Evolutionary conservation across 129 eudicot genomes (phyloP).

Genomic region (Helichrysum umbraculigerum): DNA sequence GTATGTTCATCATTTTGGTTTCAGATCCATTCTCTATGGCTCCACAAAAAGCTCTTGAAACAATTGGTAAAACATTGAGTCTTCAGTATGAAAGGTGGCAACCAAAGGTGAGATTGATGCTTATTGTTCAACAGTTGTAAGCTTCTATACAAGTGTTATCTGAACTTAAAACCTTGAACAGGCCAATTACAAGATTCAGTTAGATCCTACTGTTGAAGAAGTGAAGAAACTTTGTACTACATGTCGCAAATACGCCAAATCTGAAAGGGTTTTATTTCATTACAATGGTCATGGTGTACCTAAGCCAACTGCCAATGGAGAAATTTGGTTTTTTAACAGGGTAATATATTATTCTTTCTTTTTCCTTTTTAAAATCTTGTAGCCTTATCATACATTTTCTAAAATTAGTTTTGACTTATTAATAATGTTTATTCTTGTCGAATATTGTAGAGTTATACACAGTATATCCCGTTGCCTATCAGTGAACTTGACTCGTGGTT

Average conservation of each 20-base stretch:
- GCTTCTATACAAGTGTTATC: not conserved
- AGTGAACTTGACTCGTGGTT: constrained; percentile 94
- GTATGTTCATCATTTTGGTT: constrained; percentile 13
- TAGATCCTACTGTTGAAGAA: constrained; percentile 96
- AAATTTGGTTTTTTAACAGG: constrained; percentile 97
- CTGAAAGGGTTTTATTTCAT: constrained; percentile 94
- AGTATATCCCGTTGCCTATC: constrained; percentile 88
- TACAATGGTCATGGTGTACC: constrained; percentile 99
- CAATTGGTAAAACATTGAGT: constrained; percentile 81
- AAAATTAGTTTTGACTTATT: not conserved
- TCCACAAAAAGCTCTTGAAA: constrained; percentile 89
- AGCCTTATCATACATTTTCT: not conserved
- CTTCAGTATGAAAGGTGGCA: constrained; percentile 97
- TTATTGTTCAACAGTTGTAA: constrained; percentile 1
- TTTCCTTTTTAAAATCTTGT: not conserved
- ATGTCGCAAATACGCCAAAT: constrained; percentile 87
- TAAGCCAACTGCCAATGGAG: constrained; percentile 92
- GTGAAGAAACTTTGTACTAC: constrained; percentile 92
- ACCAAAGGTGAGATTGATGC: constrained; percentile 63
- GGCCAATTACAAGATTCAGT: constrained; percentile 84
- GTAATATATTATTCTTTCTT: constrained; percentile 30
- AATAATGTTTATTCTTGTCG: constrained; percentile 15
- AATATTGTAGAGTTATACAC: constrained; percentile 85
- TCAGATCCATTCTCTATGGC: constrained; percentile 94
- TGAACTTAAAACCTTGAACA: constrained; percentile 34